Base-by-base conservation (phyloP, 306 rosid species). In the Carpinus fangiana region DNA sequence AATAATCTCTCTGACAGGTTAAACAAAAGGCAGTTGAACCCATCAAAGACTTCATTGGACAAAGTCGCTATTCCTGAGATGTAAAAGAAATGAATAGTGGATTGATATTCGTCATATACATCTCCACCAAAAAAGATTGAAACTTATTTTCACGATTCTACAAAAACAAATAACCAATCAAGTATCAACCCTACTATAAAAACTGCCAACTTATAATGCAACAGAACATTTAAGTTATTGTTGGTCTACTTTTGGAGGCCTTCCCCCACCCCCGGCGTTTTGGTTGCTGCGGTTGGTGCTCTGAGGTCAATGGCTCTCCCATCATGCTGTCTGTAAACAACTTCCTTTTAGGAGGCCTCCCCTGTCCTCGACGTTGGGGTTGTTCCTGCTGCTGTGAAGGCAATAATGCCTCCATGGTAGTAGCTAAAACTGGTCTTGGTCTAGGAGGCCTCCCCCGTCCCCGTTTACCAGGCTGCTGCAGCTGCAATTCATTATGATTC, bases 281-380 rank as follows among this genome's bases (percentile, higher is more conserved):
- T 31, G 67, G 9, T 28, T 52, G 76, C 46, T 23, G n/a, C 48
- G 5, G 72, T 64, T 59, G 17, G 64, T 34, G 45, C 38, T 78
- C 21, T 23, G 13, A 21, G 64, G 31, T 2, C 64, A 57, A 36
- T 64, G 70, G 47, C 70, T 62, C 45, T 62, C 3, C 20, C 38
- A 31, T 31, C 41, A 17, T 9, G n/a, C 20, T 14, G n/a, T 65
- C 20, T 28, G 53, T 73, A 41, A 48, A 50, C 64, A 20, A 28
- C 67, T 57, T 56, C 72, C 57, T 82, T 20, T 54, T 62, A 26
- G 50, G 73, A 74, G 56, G 72, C 77, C 26, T 60, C 70, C 52
- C 71, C 64, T 0, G 81, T 18, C 68, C 34, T 46, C 3, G 34
- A 60, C 12, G 31, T 71, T 72, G 53, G 45, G 23, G 18, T 14